Percentiles rank a stretch among this genome's conserved stretches.
These are phyloP conservation scores for Wickerhamiella pararugosa DNA, from an alignment of 1,139 yeast genomes.

Conservation along the genomic window DNA sequence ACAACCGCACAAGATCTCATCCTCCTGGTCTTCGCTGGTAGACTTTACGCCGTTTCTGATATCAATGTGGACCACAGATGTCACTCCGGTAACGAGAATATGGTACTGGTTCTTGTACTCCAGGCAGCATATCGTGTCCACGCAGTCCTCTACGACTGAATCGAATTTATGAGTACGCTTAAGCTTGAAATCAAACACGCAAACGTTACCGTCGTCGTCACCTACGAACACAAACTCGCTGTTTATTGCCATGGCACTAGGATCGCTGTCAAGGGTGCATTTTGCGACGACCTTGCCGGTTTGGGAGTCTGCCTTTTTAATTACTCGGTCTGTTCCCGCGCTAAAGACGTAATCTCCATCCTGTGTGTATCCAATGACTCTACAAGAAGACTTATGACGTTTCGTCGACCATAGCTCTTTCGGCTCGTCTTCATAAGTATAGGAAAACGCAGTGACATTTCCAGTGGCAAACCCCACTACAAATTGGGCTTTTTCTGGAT, in stretches of 20 bases:
- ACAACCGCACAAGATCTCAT: conserved; percentile 66
- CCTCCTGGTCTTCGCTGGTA: conserved; percentile 78
- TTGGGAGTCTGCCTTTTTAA: conserved; percentile 57
- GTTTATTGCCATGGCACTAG: conserved; percentile 47
- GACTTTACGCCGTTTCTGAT: conserved; percentile 48
- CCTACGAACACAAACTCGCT: conserved; percentile 60
- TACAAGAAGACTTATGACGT: conserved; percentile 80
- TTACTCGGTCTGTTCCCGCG: conserved; percentile 64
- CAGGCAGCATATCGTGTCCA: conserved; percentile 34
- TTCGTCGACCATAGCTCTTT: conserved; percentile 58
- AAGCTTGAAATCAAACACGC: conserved; percentile 44
- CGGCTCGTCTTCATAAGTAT: conserved; percentile 16
- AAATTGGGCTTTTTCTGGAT: conserved; percentile 54
- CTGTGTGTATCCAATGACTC: conserved; percentile 56
- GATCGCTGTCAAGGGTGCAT: conserved; percentile 28
- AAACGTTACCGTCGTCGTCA: conserved; percentile 58
- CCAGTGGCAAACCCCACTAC: conserved; percentile 73
- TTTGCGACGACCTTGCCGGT: conserved; percentile 68
- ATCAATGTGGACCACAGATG: conserved; percentile 69
- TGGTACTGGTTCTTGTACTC: conserved; percentile 61
- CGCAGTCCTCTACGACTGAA: conserved; percentile 47
- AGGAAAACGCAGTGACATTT: conserved; percentile 34
- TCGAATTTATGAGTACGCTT: conserved; percentile 27
- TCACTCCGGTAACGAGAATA: conserved; percentile 67
- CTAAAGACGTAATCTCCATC: conserved; percentile 46